Percentiles rank a stretch among this genome's conserved stretches.
Evolutionary conservation across 1,284 basidiomycete species (phyloP).

Genomic region (Erythrobasidium hasegawianum): DNA sequence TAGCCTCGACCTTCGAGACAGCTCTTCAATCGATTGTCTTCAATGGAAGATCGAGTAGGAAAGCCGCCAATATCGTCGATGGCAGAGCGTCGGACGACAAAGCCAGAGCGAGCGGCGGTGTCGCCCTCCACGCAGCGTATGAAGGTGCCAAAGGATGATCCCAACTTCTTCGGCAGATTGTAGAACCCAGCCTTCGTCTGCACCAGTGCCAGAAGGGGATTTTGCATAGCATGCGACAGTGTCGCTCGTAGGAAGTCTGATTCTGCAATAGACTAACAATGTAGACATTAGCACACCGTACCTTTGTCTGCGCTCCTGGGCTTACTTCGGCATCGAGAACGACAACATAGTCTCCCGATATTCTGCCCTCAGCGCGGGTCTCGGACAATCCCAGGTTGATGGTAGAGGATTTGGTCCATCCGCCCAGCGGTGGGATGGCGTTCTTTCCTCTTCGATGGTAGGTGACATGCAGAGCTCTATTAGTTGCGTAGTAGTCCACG

Average conservation of each 20-base stretch:
- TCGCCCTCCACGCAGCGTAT: slow-evolving; percentile 40
- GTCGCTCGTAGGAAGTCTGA: slow-evolving; percentile 43
- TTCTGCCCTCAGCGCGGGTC: slow-evolving; percentile 39
- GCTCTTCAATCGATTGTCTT: slow-evolving; percentile 42
- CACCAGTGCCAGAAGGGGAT: slow-evolving; percentile 41
- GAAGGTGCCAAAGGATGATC: slow-evolving; percentile 40
- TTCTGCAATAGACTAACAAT: slow-evolving; percentile 42
- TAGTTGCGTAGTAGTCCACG: slow-evolving; percentile 39
- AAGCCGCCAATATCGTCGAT: slow-evolving; percentile 45
- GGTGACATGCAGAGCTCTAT: slow-evolving; percentile 43
- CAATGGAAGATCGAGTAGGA: slow-evolving; percentile 42
- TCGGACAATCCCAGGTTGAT: slow-evolving; percentile 45
- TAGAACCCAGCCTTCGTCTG: slow-evolving; percentile 44
- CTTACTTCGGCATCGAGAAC: slow-evolving; percentile 45
- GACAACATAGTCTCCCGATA: slow-evolving; percentile 43
- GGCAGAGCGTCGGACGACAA: slow-evolving; percentile 43
- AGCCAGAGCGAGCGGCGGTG: slow-evolving; percentile 42
- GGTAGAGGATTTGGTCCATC: slow-evolving; percentile 37
- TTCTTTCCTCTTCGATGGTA: slow-evolving; percentile 42
- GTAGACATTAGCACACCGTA: not conserved
- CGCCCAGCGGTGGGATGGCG: slow-evolving; percentile 6
- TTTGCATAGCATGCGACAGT: slow-evolving; percentile 41
- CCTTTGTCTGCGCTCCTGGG: not conserved
- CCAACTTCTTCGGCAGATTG: slow-evolving; percentile 43
- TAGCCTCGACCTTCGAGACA: slow-evolving; percentile 43